phyloP scores from a whole-genome alignment of 257 asterid species.

The Knoxia roxburghii region DNA sequence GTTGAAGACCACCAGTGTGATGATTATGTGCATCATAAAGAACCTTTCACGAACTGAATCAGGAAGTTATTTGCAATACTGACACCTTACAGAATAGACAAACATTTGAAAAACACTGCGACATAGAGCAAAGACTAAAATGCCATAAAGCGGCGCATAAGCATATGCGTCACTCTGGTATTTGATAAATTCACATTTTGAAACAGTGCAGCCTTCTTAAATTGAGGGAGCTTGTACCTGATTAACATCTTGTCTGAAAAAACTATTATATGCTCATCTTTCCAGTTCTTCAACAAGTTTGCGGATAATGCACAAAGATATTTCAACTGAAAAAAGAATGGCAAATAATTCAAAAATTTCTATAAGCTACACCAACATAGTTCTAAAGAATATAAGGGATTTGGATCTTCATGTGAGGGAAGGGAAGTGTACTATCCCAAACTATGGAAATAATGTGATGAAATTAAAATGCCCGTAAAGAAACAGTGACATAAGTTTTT shows the following conservation, averaged over 20 bases:
- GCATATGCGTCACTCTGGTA: not conserved
- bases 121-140: not conserved
- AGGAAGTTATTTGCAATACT: too few species aligned
- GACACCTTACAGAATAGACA: too few species aligned
- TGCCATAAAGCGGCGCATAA: not conserved
- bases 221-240: slow-evolving; percentile 8
- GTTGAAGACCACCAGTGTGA: not conserved
- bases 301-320: not conserved
- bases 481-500: not conserved
- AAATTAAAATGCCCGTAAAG: not conserved
- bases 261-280: not conserved
- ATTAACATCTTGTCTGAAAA: not conserved
- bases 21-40: not conserved
- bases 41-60: slow-evolving; percentile 1
- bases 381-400: not conserved
- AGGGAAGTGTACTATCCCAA: not conserved
- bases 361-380: not conserved
- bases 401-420: not conserved
- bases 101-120: not conserved
- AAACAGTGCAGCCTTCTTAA: not conserved
- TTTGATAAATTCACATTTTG: not conserved
- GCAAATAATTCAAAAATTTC: not conserved
- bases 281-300: slow-evolving; percentile 1
- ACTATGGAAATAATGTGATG: not conserved
- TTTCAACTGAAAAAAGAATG: slow-evolving; percentile 10